phyloP scores from a whole-genome alignment of 202 grass and related monocot species.

The Carex arenaria region DNA sequence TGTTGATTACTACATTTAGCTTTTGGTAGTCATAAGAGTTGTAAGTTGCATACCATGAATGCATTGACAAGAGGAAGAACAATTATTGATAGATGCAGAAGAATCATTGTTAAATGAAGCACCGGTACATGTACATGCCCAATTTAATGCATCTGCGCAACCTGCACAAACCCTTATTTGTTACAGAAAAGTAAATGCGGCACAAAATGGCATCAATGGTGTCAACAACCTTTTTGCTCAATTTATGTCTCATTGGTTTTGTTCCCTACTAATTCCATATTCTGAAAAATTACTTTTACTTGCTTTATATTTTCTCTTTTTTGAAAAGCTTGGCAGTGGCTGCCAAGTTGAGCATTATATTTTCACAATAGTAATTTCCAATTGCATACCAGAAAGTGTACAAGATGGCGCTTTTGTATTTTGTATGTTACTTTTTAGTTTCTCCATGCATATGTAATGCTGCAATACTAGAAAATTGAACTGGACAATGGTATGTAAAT shows the following conservation, averaged over 20 bases:
- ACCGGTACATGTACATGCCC: constrained; percentile 58
- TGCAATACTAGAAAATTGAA: neutral
- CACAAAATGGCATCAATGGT: neutral
- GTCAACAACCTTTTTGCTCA: neutral
- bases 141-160: constrained; percentile 33
- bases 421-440: neutral
- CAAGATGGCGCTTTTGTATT: neutral
- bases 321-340: too few relatives aligned
- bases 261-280: neutral
- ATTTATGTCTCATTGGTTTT: constrained; percentile 4
- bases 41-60: constrained; percentile 42
- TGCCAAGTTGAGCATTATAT: too few relatives aligned
- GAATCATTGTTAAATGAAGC: constrained; percentile 32
- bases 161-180: constrained; percentile 20
- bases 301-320: neutral
- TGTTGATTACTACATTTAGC: neutral
- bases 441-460: neutral
- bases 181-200: neutral
- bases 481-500: neutral
- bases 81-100: constrained; percentile 45
- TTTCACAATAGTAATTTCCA: neutral
- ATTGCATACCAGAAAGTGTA: constrained; percentile 2
- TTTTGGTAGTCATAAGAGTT: neutral
- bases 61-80: constrained; percentile 70
- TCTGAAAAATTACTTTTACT: neutral